Evolutionary conservation across 2,329 filamentous ascomycete species (phyloP).

Genomic region (Pezizomycotina sp.): DNA sequence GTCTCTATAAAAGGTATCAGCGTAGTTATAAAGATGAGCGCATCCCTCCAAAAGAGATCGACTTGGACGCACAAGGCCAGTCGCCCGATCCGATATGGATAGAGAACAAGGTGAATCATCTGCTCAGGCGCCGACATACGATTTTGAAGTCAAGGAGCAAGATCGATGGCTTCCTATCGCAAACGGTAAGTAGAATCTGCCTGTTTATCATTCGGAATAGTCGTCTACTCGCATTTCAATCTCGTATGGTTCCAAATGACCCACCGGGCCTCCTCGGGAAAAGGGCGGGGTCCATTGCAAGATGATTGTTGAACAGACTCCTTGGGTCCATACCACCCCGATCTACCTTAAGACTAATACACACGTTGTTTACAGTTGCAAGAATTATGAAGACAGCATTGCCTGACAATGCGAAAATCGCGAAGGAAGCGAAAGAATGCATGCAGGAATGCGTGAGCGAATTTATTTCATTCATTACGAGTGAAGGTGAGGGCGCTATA

Average conservation of each 20-base stretch:
- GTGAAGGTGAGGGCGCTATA: conserved; percentile 92
- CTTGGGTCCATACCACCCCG: conserved; percentile 20
- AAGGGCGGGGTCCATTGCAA: conserved; percentile 9
- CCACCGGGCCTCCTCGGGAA: no score
- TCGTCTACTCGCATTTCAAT: no score
- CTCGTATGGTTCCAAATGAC: no score
- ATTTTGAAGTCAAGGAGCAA: conserved; percentile 99
- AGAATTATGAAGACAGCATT: conserved; percentile 98
- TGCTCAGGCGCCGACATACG: conserved; percentile 34
- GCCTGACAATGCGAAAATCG: conserved; percentile 96
- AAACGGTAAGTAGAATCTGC: conserved; percentile 67
- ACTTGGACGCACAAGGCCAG: no score
- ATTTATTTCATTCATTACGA: conserved; percentile 99
- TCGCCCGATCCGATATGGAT: no score
- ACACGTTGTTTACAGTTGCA: conserved; percentile 53
- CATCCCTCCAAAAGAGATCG: no score
- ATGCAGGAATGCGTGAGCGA: conserved; percentile 99
- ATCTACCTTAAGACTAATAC: conserved; percentile 15
- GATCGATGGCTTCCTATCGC: conserved; percentile 99
- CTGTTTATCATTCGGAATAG: conserved; percentile 8
- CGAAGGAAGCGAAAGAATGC: conserved; percentile 97
- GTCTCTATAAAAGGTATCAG: no score
- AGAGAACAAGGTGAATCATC: no score
- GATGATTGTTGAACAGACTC: conserved; percentile 7
- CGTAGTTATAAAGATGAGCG: no score